phyloP scores from a whole-genome alignment of 2,329 filamentous ascomycete genomes.

The Ascochyta rabiei region DNA sequence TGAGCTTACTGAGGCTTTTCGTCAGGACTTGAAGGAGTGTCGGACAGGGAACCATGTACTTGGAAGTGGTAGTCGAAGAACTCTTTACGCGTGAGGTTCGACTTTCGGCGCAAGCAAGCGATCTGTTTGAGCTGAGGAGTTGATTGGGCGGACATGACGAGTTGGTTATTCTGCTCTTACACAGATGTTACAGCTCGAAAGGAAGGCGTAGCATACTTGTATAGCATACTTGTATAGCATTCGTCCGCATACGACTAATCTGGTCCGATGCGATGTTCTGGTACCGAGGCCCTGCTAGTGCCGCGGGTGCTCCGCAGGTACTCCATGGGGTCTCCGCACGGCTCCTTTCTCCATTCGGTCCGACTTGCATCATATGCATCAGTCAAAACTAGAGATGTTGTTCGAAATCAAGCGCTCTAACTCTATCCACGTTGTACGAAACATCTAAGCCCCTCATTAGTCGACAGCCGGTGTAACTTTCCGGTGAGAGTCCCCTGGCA shows the following conservation, averaged over 20 bases:
- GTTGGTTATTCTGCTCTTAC: background rate
- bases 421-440: background rate
- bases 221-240: background rate
- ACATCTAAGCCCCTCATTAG: background rate
- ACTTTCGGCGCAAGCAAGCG: constrained; percentile 1
- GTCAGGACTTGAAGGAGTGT: background rate
- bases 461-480: background rate
- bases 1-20: constrained; percentile 4
- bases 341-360: background rate
- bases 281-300: background rate
- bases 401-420: background rate
- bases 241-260: background rate
- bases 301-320: background rate
- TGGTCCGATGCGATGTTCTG: background rate
- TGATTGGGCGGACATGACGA: background rate
- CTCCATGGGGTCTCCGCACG: background rate
- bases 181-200: background rate
- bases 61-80: constrained; percentile 8
- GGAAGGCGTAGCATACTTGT: background rate
- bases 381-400: background rate
- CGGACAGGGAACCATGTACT: background rate
- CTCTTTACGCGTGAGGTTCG: constrained; percentile 6
- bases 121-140: background rate
- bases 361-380: background rate
- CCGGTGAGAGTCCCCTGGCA: background rate